phyloP scores from a whole-genome alignment of 768 basidiomycete species.

The Lactarius tabidus region DNA sequence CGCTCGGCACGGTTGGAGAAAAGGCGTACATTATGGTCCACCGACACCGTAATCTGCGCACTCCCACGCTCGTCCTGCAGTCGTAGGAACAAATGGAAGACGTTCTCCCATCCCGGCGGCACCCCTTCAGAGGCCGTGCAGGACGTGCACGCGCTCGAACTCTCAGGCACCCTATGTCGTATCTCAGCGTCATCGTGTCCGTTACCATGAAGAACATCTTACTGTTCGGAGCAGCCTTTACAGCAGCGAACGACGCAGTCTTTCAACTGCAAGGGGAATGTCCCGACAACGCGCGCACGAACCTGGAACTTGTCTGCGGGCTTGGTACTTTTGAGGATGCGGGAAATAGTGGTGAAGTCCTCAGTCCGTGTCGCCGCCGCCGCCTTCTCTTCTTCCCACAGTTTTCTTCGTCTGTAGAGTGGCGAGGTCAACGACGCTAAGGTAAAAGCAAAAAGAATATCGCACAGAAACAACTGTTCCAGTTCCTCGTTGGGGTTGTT shows the following conservation, averaged over 20 bases:
- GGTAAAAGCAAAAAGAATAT: background rate
- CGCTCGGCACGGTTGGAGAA: background rate
- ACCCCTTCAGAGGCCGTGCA: conserved; percentile 10
- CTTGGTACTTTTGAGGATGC: conserved; percentile 7
- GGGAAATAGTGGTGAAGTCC: conserved; percentile 16
- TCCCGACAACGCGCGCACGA: conserved; percentile 23
- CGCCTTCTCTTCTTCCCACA: conserved; percentile 4
- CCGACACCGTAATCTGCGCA: conserved; percentile 15
- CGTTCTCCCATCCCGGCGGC: conserved; percentile 1
- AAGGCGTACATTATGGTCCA: conserved; percentile 21
- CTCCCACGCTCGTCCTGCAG: conserved; percentile 20
- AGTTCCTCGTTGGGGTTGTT: conserved; percentile 20
- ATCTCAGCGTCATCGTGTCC: background rate
- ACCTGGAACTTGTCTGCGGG: conserved; percentile 17
- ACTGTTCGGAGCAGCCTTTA: conserved; percentile 17
- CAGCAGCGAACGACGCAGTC: conserved; percentile 20
- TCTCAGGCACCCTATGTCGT: conserved; percentile 12
- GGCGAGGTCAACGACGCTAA: background rate
- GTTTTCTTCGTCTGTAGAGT: conserved; percentile 12
- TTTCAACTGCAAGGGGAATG: conserved; percentile 15
- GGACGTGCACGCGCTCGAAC: background rate
- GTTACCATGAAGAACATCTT: background rate
- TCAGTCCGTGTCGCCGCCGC: background rate
- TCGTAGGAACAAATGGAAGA: conserved; percentile 19
- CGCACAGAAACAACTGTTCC: conserved; percentile 14